A percentile compares a stretch with the other conserved stretches of the same genome.
phyloP scores from a whole-genome alignment of 305 asterid species.

The Solanum hybrid region DNA sequence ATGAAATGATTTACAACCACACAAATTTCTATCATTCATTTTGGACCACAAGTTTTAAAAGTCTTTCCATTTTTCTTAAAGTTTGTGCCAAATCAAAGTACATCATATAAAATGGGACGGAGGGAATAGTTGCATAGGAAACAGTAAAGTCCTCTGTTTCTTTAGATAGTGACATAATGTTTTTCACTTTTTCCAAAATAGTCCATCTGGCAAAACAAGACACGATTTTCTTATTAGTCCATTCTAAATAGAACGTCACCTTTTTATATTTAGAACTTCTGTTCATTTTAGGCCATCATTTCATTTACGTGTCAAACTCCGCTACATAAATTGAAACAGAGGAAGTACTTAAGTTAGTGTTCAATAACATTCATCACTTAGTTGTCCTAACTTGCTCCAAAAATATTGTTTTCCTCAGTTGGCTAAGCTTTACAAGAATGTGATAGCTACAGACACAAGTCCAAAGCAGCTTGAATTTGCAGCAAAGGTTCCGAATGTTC shows the following conservation, averaged over 20 bases:
- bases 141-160: background rate
- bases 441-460: constrained; percentile 75
- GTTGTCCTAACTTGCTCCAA: background rate
- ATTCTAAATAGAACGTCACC: background rate
- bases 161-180: background rate
- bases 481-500: constrained; percentile 41
- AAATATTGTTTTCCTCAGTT: constrained; percentile 23
- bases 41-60: too few species aligned
- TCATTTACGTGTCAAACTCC: background rate
- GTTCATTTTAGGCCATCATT: background rate
- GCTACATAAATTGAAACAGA: background rate
- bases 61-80: too few species aligned
- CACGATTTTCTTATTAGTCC: background rate
- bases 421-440: constrained; percentile 52
- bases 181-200: background rate
- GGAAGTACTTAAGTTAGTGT: background rate
- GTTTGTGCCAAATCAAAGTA: too few species aligned
- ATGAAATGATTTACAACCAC: too few species aligned
- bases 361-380: background rate
- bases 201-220: background rate
- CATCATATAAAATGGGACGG: too few species aligned
- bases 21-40: too few species aligned
- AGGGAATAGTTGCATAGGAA: background rate
- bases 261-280: background rate
- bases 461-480: constrained; percentile 56